These are phyloP conservation scores for Ustilago esculenta DNA, from an alignment of 1,284 basidiomycete genomes.

Conservation along the genomic window DNA sequence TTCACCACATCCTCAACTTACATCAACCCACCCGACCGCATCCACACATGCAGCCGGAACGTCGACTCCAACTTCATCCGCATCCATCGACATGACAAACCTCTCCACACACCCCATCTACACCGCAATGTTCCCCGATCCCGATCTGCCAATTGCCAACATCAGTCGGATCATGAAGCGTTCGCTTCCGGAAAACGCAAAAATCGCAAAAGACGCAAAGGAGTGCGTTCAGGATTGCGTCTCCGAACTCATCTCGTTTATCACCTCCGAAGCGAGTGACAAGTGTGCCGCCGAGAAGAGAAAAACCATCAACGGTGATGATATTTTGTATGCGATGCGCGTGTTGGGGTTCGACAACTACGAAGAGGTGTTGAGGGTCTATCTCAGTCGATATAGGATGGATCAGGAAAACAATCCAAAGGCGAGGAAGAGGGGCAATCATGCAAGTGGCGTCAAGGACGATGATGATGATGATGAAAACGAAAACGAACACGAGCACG, in stretches of 20 bases:
- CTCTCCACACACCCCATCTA: conserved; percentile 29
- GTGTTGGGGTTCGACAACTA: conserved; percentile 95
- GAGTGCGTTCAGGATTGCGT: conserved; percentile 96
- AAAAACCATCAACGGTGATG: conserved; percentile 84
- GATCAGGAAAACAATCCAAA: conserved; percentile 39
- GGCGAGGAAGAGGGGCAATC: neutral
- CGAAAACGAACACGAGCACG: neutral
- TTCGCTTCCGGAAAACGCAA: conserved; percentile 86
- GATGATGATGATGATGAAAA: neutral
- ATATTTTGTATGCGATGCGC: conserved; percentile 86
- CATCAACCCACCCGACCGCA: conserved; percentile 1
- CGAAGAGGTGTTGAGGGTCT: conserved; percentile 85
- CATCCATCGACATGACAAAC: conserved; percentile 20
- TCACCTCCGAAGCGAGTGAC: conserved; percentile 88
- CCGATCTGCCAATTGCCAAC: conserved; percentile 77
- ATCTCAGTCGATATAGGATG: conserved; percentile 75
- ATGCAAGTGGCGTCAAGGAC: neutral
- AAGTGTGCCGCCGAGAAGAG: conserved; percentile 86
- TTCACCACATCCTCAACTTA: neutral
- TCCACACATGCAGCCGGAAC: conserved; percentile 3
- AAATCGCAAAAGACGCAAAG: conserved; percentile 96
- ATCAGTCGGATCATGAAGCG: conserved; percentile 94
- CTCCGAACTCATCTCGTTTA: conserved; percentile 94
- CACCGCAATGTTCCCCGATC: conserved; percentile 39
- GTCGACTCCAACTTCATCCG: conserved; percentile 14